phyloP scores from a whole-genome alignment of 192 early-diverging fungal genomes.

The Allomyces macrogynus region DNA sequence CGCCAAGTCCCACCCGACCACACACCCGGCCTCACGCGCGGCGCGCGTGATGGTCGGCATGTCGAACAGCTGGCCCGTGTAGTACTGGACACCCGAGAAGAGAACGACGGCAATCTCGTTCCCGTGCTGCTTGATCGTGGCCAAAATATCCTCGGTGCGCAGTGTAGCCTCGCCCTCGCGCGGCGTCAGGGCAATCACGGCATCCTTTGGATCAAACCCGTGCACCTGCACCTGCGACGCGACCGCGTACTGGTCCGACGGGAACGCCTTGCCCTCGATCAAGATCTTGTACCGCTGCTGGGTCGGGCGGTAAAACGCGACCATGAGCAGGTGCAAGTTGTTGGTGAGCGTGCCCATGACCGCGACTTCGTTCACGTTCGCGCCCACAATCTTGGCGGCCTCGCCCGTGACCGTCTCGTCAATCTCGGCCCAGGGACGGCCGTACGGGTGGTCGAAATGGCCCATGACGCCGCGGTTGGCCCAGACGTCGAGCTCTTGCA shows the following conservation, averaged over 20 bases:
- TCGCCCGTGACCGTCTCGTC: too few species aligned
- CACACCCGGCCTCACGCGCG: slow-evolving; percentile 59
- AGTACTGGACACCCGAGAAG: slow-evolving; percentile 83
- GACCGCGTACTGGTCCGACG: too few species aligned
- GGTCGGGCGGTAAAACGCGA: too few species aligned
- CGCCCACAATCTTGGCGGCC: too few species aligned
- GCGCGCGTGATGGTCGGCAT: slow-evolving; percentile 64
- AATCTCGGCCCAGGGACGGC: slow-evolving; percentile 75
- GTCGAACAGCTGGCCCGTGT: slow-evolving; percentile 78
- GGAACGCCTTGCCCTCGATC: too few species aligned
- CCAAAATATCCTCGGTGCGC: slow-evolving; percentile 62
- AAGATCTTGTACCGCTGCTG: too few species aligned
- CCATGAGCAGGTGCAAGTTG: too few species aligned
- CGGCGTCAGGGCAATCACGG: too few species aligned
- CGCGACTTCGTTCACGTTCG: too few species aligned
- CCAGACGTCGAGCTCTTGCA: slow-evolving; percentile 85
- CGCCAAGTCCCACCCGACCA: slow-evolving; percentile 86
- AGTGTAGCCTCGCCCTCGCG: slow-evolving; percentile 43
- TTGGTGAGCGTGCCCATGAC: too few species aligned
- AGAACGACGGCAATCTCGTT: slow-evolving; percentile 65
- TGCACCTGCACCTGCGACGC: too few species aligned
- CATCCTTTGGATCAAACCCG: too few species aligned
- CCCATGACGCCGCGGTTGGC: slow-evolving; percentile 56
- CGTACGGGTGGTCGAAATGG: slow-evolving; percentile 64
- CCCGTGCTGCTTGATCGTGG: slow-evolving; percentile 47